Evolutionary conservation across 352 stramenopile genomes (phyloP), one percentile per base, ranked within the genome.

Genomic region (Pythium phragmiticola): DNA sequence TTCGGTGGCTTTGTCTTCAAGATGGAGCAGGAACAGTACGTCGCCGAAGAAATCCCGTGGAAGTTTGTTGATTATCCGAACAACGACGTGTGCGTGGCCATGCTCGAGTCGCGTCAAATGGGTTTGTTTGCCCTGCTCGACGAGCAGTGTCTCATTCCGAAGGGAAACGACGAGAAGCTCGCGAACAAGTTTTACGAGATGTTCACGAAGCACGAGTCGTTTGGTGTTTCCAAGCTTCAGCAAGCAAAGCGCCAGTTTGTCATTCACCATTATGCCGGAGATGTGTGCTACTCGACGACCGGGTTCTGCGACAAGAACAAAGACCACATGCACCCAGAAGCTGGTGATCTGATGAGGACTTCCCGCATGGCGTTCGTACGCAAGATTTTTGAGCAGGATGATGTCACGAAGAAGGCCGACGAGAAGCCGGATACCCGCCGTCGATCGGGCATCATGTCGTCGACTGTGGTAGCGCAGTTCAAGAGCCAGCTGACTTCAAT

Each of bases 251-350:
- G 83, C 7, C 72, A 90, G 53, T 97, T 97, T 62, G 78, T 90
- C 7, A 88, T 97, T 65, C 74, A 90, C 11, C 89, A 97, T 57
- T 97, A 96, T 65, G 89, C 89, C 9, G 87, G 87, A 4, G 59
- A 83, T 52, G 89, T 97, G 16, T 88, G 81, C 65, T 97, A 97
- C 70, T 80, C 77, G 19, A 88, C 77, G 14, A 67, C 77, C 17
- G 84, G 83, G 4, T 97, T 97, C 57, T 93, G 86, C 43, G 86
- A 94, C 8, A 96, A 95, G 68, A 97, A 97, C 76, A 94, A 94
- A 63, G 89, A 97, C 45, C 75, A 90, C 57, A 91, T 95, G 79
- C 84, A 92, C 63, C 87, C 81, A 0, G 87, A 94, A 50, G 85
- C 86, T 4, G 65, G 87, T 16, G 78, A 94, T 60, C 52, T 93